These are phyloP conservation scores for Chytriomyces sp. DNA, from an alignment of 192 early-diverging fungal genomes.

Conservation along the genomic window DNA sequence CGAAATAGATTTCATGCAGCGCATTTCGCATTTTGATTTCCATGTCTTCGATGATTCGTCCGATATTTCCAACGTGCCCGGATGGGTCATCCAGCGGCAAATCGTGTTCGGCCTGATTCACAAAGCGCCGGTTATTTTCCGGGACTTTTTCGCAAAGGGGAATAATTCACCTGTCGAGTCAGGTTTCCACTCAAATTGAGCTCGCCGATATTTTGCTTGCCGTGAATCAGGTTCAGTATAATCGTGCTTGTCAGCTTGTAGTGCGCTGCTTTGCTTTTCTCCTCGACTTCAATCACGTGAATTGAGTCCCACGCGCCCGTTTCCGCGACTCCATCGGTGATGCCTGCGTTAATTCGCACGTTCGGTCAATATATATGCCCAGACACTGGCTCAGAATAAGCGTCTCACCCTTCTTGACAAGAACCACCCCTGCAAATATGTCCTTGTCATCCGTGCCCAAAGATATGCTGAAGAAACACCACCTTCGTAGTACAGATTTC, in stretches of 20 bases:
- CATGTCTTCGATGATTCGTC: constrained; percentile 97
- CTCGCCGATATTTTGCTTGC: constrained; percentile 60
- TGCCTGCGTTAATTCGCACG: too few species aligned
- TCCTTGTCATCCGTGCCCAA: constrained; percentile 73
- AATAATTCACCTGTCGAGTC: constrained; percentile 78
- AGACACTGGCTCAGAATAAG: too few species aligned
- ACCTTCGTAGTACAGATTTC: constrained; percentile 91
- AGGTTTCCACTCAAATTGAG: constrained; percentile 91
- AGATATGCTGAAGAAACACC: constrained; percentile 97
- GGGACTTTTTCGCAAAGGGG: background rate
- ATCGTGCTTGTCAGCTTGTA: constrained; percentile 98
- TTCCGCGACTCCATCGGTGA: constrained; percentile 3
- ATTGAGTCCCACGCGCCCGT: constrained; percentile 97
- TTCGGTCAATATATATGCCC: too few species aligned
- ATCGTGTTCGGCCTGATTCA: constrained; percentile 56
- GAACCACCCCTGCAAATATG: constrained; percentile 89
- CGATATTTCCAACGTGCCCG: constrained; percentile 92
- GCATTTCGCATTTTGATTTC: constrained; percentile 96
- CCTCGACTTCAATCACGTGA: constrained; percentile 91
- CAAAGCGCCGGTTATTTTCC: too few species aligned
- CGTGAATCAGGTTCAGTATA: constrained; percentile 87
- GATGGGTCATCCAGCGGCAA: constrained; percentile 72
- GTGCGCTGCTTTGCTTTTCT: constrained; percentile 82
- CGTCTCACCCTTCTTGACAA: constrained; percentile 91
- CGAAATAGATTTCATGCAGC: constrained; percentile 95